These are phyloP conservation scores for Lachnellula cervina DNA, from an alignment of 2,329 filamentous ascomycete genomes.

Conservation along the genomic window DNA sequence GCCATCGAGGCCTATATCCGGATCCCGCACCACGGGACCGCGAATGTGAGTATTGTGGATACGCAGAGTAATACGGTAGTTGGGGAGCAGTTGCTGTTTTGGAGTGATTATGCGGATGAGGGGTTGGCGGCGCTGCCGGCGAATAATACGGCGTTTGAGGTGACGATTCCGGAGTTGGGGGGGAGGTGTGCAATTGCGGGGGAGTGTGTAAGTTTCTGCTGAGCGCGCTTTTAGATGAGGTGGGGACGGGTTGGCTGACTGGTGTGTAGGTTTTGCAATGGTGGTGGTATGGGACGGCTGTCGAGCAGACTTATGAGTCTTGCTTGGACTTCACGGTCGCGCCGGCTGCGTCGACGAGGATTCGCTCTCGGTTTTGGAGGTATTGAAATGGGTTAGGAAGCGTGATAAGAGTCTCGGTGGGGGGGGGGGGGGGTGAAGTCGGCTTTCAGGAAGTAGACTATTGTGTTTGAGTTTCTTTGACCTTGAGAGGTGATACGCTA, in stretches of 20 bases:
- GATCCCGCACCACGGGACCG: conserved; percentile 47
- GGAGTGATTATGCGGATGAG: conserved; percentile 44
- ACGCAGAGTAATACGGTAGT: conserved; percentile 44
- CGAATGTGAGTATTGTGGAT: conserved; percentile 51
- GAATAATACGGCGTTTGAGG: conserved; percentile 44
- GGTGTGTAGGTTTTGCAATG: conserved; percentile 48
- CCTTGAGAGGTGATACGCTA: too few relatives aligned
- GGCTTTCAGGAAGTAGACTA: too few relatives aligned
- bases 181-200: conserved; percentile 32
- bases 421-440: too few relatives aligned
- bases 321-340: conserved; percentile 44
- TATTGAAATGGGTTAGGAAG: too few relatives aligned
- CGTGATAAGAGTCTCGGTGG: too few relatives aligned
- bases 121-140: conserved; percentile 37
- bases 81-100: conserved; percentile 42
- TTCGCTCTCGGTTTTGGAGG: too few relatives aligned
- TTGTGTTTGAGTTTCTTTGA: too few relatives aligned
- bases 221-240: background rate
- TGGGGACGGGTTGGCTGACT: conserved; percentile 25
- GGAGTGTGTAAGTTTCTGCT: conserved; percentile 18
- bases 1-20: conserved; percentile 37
- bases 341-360: too few relatives aligned
- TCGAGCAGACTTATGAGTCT: conserved; percentile 50
- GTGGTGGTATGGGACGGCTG: conserved; percentile 45
- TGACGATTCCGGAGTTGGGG: conserved; percentile 50